A percentile compares a stretch with the other conserved stretches of the same genome.
These are phyloP conservation scores for Thuja plicata DNA, from an alignment of 83 land plant genomes.

Conservation along the genomic window DNA sequence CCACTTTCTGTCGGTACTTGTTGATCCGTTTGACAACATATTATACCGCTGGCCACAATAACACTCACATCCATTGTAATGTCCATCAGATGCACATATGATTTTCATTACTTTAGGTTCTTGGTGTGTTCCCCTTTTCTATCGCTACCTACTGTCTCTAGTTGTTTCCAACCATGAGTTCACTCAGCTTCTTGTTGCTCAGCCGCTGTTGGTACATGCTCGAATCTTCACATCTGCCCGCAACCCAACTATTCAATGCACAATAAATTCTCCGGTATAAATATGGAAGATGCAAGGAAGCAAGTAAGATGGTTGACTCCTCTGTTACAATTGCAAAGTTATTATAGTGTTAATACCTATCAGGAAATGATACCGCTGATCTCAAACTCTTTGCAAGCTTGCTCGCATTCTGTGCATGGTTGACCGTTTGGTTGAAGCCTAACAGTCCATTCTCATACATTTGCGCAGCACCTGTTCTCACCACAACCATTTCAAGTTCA, in stretches of 20 bases:
- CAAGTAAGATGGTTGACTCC: not conserved
- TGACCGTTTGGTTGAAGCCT: slow-evolving; percentile 63
- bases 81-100: not conserved
- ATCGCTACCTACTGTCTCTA: not conserved
- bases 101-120: not conserved
- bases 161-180: slow-evolving; percentile 42
- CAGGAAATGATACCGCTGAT: slow-evolving; percentile 12
- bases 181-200: slow-evolving; percentile 56
- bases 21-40: too few relatives aligned
- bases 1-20: too few relatives aligned
- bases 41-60: too few relatives aligned
- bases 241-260: not conserved
- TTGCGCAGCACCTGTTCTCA: too few relatives aligned
- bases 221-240: slow-evolving; percentile 25
- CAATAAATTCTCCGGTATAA: too few relatives aligned
- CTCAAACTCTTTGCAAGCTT: slow-evolving; percentile 33
- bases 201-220: slow-evolving; percentile 32
- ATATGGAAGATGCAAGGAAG: too few relatives aligned
- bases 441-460: too few relatives aligned
- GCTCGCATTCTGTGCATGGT: slow-evolving; percentile 42
- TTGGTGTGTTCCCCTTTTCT: not conserved
- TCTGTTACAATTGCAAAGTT: too few relatives aligned
- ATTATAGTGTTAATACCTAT: not conserved
- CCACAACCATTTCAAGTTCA: too few relatives aligned
- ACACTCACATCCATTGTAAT: not conserved